phyloP scores from a whole-genome alignment of 2,329 filamentous ascomycete genomes.

The Colletotrichum neosansevieriae region DNA sequence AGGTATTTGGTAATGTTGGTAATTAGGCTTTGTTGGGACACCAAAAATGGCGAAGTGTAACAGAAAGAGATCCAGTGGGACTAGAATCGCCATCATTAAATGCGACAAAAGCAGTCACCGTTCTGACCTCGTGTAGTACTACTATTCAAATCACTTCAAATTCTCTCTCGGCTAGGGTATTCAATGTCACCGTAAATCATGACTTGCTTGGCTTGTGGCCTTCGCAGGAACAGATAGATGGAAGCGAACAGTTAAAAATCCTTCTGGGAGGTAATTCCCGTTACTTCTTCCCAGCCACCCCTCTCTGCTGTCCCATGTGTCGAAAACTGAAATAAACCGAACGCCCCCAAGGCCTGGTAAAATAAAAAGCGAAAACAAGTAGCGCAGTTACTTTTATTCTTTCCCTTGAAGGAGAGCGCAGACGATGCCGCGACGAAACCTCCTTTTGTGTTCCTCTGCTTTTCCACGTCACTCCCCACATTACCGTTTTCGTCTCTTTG shows the following conservation, averaged over 20 bases:
- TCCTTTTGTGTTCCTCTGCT: constrained; percentile 6
- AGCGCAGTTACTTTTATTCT: constrained; percentile 39
- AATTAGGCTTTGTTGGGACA: too few species aligned
- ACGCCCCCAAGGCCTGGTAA: constrained; percentile 29
- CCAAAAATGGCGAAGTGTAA: too few species aligned
- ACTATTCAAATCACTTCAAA: neutral
- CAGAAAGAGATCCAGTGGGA: too few species aligned
- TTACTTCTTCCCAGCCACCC: neutral
- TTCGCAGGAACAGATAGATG: neutral
- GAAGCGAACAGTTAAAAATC: neutral
- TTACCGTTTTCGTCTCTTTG: constrained; percentile 18
- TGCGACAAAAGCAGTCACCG: too few species aligned
- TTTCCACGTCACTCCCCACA: constrained; percentile 5
- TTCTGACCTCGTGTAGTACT: neutral
- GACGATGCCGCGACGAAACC: constrained; percentile 28
- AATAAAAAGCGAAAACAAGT: constrained; percentile 20
- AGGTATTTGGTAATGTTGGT: too few species aligned
- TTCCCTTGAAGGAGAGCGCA: constrained; percentile 21
- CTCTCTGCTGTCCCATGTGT: constrained; percentile 9
- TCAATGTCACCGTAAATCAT: constrained; percentile 25
- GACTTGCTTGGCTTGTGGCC: constrained; percentile 1
- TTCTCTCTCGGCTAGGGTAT: constrained; percentile 36
- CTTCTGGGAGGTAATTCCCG: neutral
- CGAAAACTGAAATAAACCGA: constrained; percentile 31
- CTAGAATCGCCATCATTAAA: too few species aligned